Evolutionary conservation across 768 basidiomycete genomes (phyloP).

Genomic region (Agrocybe pediades): DNA sequence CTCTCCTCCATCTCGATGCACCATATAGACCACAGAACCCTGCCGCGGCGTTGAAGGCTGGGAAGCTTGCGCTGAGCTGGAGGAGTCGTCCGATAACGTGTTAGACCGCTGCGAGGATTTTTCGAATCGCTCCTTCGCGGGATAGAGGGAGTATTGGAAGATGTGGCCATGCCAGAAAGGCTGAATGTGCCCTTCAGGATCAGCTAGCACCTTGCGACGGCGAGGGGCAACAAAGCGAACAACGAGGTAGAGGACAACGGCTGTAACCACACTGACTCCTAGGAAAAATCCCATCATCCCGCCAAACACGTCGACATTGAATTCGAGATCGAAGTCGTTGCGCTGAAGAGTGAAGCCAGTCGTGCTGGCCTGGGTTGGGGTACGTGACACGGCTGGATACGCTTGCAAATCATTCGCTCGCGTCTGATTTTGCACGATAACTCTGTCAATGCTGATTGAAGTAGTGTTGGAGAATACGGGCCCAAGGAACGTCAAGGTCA

Average conservation of each 20-base stretch:
- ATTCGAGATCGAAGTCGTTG: not conserved
- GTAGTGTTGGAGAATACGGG: not conserved
- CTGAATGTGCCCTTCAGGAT: not conserved
- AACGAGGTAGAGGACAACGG: not conserved
- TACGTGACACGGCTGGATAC: not conserved
- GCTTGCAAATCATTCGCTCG: not conserved
- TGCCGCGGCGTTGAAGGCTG: too few relatives aligned
- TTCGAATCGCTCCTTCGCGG: not conserved
- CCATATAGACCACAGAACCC: not conserved
- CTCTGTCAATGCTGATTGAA: not conserved
- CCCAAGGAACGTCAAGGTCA: not conserved
- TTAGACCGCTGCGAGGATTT: not conserved
- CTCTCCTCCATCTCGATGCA: not conserved
- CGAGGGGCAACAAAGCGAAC: not conserved
- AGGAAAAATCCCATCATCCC: not conserved
- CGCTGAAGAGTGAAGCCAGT: not conserved
- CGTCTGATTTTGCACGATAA: not conserved
- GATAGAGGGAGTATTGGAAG: not conserved
- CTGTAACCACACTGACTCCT: not conserved
- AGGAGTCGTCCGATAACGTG: not conserved
- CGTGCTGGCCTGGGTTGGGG: not conserved
- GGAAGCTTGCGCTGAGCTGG: not conserved
- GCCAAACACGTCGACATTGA: not conserved
- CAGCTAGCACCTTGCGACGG: too few relatives aligned
- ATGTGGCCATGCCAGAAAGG: not conserved